A percentile compares a stretch with the other conserved stretches of the same genome.
Evolutionary conservation across 345 rosid genomes (phyloP).

Genomic region (Syzygium jambos): DNA sequence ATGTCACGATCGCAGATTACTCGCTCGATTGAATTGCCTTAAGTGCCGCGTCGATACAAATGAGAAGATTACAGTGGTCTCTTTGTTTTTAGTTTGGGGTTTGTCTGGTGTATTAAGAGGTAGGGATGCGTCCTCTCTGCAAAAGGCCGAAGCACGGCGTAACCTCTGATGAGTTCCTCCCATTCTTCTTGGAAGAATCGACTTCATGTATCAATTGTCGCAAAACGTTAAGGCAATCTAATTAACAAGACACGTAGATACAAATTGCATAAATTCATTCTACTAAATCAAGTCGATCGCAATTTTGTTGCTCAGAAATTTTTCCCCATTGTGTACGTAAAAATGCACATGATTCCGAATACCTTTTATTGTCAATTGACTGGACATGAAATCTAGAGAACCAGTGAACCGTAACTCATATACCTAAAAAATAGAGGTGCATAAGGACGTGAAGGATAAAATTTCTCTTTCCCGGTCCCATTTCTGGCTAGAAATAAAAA

Average conservation of each 20-base stretch:
- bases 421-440: neutral
- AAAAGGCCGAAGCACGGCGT: neutral
- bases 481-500: neutral
- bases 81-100: neutral
- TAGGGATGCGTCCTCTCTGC: neutral
- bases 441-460: neutral
- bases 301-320: neutral
- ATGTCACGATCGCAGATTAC: neutral
- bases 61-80: neutral
- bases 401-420: neutral
- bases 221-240: neutral
- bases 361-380: neutral
- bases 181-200: neutral
- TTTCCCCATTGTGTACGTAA: neutral
- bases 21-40: no score
- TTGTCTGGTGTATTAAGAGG: neutral
- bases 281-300: neutral
- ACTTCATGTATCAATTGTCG: neutral
- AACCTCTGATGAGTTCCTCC: neutral
- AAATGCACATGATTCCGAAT: neutral
- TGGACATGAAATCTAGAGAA: neutral
- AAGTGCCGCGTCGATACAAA: no score
- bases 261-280: neutral
- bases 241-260: neutral
- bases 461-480: no score